Conservation (phyloP, 129 eudicot genomes). For the Helianthus tuberosus region DNA sequence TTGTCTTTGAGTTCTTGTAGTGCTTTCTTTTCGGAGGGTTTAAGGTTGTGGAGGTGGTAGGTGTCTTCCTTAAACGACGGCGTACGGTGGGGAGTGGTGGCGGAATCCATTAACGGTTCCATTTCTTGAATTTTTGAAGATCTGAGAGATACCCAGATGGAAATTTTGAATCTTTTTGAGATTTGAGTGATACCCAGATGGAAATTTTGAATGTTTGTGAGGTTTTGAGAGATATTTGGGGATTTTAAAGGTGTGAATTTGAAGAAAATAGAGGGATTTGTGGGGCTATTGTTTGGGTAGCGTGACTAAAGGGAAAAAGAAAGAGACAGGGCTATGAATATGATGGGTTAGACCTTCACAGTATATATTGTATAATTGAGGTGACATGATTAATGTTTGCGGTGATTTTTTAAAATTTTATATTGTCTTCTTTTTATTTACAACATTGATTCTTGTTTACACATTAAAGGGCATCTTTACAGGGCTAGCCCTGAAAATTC, state of each 20-base stretch:
- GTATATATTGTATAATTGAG: constrained; percentile 43
- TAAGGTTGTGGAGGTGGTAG: constrained; percentile 70
- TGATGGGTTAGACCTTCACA: constrained; percentile 30
- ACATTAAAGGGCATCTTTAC: too few species aligned
- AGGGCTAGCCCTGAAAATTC: too few species aligned
- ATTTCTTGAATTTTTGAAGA: constrained; percentile 28
- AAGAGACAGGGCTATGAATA: constrained; percentile 31
- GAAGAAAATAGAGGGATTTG: constrained; percentile 21
- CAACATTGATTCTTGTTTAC: neutral
- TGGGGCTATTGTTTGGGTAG: constrained; percentile 34
- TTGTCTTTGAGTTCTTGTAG: constrained; percentile 64
- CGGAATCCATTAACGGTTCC: constrained; percentile 52
- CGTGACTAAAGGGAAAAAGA: constrained; percentile 56
- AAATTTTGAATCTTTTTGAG: neutral
- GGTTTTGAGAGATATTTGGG: neutral
- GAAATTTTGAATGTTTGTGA: neutral
- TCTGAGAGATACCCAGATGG: constrained; percentile 12
- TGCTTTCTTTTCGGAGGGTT: constrained; percentile 67
- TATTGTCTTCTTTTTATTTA: constrained; percentile 10
- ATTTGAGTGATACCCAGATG: neutral
- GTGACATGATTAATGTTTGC: constrained; percentile 54
- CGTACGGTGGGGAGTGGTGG: constrained; percentile 59
- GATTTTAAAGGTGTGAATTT: constrained; percentile 22
- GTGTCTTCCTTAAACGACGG: constrained; percentile 94
- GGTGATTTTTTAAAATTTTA: constrained; percentile 27